These are phyloP conservation scores for Combretum micranthum DNA, from an alignment of 345 rosid genomes.

Conservation along the genomic window DNA sequence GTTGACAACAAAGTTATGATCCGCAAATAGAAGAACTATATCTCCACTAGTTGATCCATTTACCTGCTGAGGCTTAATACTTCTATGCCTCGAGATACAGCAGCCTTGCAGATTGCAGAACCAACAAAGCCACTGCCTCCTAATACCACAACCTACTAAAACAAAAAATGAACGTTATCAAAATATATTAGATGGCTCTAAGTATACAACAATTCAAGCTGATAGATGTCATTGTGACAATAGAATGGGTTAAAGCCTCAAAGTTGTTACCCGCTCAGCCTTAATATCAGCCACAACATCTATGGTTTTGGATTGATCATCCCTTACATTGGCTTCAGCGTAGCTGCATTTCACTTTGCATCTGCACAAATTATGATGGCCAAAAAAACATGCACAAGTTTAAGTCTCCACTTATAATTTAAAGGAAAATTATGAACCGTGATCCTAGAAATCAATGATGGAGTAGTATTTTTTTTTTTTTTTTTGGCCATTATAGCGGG, in stretches of 20 bases:
- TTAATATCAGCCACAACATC: constrained; percentile 74
- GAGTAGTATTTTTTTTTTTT: no score
- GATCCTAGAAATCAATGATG: no score
- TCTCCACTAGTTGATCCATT: background rate
- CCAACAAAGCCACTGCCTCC: constrained; percentile 95
- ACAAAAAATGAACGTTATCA: constrained; percentile 14
- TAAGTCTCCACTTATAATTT: no score
- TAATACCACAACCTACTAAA: constrained; percentile 69
- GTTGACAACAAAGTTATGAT: no score
- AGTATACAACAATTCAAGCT: background rate
- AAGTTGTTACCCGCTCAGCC: constrained; percentile 56
- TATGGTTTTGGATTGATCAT: constrained; percentile 48
- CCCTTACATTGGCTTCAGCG: constrained; percentile 37
- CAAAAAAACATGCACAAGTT: background rate
- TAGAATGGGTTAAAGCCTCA: background rate
- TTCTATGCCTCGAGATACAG: constrained; percentile 76
- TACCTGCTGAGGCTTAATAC: constrained; percentile 90
- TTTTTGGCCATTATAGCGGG: no score
- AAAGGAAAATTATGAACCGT: no score
- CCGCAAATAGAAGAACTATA: background rate
- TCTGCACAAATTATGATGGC: constrained; percentile 41
- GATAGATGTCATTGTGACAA: background rate
- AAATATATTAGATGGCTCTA: constrained; percentile 5
- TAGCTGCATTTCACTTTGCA: constrained; percentile 52
- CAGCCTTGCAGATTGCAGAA: constrained; percentile 90